Evolutionary conservation across 805 yeast genomes (phyloP), one percentile per base, ranked within the genome.

Genomic region (Blastobotrys americana): DNA sequence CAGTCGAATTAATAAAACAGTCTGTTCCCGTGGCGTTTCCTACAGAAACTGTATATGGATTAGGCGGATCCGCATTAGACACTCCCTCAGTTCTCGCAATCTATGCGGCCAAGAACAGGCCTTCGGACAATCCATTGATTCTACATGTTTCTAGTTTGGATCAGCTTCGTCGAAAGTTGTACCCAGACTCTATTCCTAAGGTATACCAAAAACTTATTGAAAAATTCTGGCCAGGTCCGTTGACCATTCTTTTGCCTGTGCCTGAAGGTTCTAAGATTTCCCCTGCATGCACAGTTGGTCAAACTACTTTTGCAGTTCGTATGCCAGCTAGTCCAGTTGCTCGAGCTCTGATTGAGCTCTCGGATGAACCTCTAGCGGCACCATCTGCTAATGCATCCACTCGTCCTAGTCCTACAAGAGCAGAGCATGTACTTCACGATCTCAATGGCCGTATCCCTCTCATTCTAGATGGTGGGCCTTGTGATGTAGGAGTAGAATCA

Each of bases 341-440:
- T 0, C 69, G 98, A 49, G 95, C 97, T 0, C 67, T 93, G 38
- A 88, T 93, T 43, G 84, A 86, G 1, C 56, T 84, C 9, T 77
- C 94, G 43, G 93, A 88, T 52, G 75, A 84, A 1, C 97, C 98
- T 1, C 65, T 93, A 31, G 98, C 98, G 1, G 98, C 98, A 0
- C 98, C 98, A 0, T 86, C 96, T 1, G 98, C 98, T 2, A 93
- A 93, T 63, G 90, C 96, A 1, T 87, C 96, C 1, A 93, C 98
- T 0, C 69, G 87, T 41, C 98, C 98, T 1, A 84, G 95, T 16
- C 96, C 97, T 1, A 93, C 98, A 0, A 57, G 72, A 27, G 97
- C 98, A 0, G 64, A 72, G 6, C 98, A 93, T 60, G 98, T 93
- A 0, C 76, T 66, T 53, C 77, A 78, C 56, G 98, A 93, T 58